Conservation (phyloP, 306 rosid genomes). For the Prunus davidiana region DNA sequence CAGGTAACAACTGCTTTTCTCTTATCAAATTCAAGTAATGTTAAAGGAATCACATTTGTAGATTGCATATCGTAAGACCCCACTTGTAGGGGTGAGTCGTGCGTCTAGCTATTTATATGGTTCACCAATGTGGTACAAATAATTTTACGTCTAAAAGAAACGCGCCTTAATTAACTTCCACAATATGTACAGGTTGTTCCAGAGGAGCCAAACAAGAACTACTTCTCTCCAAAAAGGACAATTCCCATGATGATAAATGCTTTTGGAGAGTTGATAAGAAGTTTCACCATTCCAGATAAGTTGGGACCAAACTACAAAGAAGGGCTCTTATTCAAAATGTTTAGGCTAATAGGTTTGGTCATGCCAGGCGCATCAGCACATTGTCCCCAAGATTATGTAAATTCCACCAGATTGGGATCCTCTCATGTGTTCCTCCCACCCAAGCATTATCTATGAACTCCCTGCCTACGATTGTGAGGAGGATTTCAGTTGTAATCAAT, state of each 20-base stretch:
- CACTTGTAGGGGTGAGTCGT: too few species aligned
- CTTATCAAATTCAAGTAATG: not conserved
- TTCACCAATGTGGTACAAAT: not conserved
- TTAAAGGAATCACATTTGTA: too few species aligned
- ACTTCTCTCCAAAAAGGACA: slow-evolving; percentile 36
- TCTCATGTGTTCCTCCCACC: not conserved
- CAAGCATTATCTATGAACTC: not conserved
- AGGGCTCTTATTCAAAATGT: slow-evolving; percentile 39
- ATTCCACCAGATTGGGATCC: slow-evolving; percentile 54
- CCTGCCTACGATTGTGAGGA: too few species aligned
- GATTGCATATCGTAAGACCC: too few species aligned
- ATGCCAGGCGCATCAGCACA: slow-evolving; percentile 66
- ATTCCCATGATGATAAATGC: slow-evolving; percentile 53
- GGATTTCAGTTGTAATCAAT: not conserved
- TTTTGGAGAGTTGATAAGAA: slow-evolving; percentile 53
- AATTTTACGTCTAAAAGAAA: not conserved
- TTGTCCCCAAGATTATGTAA: slow-evolving; percentile 68
- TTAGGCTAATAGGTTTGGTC: slow-evolving; percentile 50
- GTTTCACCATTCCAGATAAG: slow-evolving; percentile 43
- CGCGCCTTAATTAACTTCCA: not conserved
- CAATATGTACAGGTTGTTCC: slow-evolving; percentile 39
- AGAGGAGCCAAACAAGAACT: slow-evolving; percentile 73
- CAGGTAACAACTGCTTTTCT: slow-evolving; percentile 27
- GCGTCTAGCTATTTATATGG: too few species aligned
- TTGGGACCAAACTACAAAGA: slow-evolving; percentile 53